A percentile compares a stretch with the other conserved stretches of the same genome.
Conservation (phyloP, 495 filamentous ascomycete species). For the Tuber indicum region DNA sequence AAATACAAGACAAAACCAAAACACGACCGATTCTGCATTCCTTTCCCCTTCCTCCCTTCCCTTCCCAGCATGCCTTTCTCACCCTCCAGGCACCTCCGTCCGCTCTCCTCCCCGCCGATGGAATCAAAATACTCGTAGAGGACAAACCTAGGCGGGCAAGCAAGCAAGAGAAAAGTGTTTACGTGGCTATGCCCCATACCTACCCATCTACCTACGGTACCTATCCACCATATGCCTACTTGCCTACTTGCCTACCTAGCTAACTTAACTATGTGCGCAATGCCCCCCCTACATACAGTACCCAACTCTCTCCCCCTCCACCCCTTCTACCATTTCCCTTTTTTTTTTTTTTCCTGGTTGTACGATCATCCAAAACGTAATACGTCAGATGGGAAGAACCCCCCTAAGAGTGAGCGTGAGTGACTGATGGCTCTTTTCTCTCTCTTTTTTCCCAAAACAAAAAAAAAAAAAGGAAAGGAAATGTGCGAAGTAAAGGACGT, state of each 20-base stretch:
- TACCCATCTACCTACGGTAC: no score
- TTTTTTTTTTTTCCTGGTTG: not conserved
- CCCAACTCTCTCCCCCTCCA: not conserved
- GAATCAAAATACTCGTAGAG: not conserved
- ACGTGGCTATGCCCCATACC: not conserved
- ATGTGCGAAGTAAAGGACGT: constrained; percentile 12
- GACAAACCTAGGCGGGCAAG: not conserved
- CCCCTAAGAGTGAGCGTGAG: not conserved
- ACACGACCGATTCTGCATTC: not conserved
- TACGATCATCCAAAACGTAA: not conserved
- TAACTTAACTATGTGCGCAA: not conserved
- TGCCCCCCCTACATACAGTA: constrained; percentile 1
- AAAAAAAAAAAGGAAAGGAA: not conserved
- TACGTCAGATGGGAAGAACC: not conserved
- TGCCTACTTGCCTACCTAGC: not conserved
- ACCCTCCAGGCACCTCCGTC: not conserved
- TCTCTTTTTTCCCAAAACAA: not conserved
- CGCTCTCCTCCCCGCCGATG: not conserved
- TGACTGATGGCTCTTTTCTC: not conserved
- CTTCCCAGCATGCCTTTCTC: not conserved
- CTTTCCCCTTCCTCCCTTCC: not conserved
- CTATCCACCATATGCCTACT: not conserved
- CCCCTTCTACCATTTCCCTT: not conserved
- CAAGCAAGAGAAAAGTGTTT: not conserved
- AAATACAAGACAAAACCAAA: not conserved